Percentiles rank a stretch among this genome's conserved stretches.
Conservation (phyloP, 208 protist species). For the Herpetomonas samuelpessoai region DNA sequence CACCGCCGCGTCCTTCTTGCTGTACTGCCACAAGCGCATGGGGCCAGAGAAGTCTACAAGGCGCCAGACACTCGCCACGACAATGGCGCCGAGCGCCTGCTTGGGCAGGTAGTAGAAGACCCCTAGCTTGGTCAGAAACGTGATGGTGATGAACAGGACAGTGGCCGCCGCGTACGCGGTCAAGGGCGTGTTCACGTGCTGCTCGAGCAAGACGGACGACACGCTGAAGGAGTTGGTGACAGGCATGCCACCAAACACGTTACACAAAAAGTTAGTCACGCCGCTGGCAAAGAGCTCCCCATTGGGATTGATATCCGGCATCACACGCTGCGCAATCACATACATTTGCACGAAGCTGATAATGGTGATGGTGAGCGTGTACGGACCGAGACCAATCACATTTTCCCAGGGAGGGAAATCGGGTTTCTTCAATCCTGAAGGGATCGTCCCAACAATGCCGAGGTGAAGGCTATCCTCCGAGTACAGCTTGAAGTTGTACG, state of each 20-base stretch:
- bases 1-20: slow-evolving; percentile 45
- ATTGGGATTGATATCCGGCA: slow-evolving; percentile 50
- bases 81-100: slow-evolving; percentile 46
- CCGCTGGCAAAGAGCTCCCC: slow-evolving; percentile 48
- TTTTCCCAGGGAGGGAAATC: slow-evolving; percentile 38
- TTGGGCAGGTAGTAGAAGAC: slow-evolving; percentile 67
- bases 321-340: slow-evolving; percentile 45
- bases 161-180: slow-evolving; percentile 32
- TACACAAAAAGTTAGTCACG: slow-evolving; percentile 37
- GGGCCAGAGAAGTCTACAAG: slow-evolving; percentile 47
- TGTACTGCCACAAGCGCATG: slow-evolving; percentile 38
- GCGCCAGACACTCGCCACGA: slow-evolving; percentile 44
- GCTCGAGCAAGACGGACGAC: slow-evolving; percentile 47
- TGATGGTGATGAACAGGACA: slow-evolving; percentile 42
- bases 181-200: slow-evolving; percentile 36
- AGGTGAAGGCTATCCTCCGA: slow-evolving; percentile 15
- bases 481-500: slow-evolving; percentile 29
- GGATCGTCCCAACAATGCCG: slow-evolving; percentile 36
- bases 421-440: slow-evolving; percentile 20
- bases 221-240: slow-evolving; percentile 57
- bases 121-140: slow-evolving; percentile 37
- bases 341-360: slow-evolving; percentile 63
- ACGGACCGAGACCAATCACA: slow-evolving; percentile 40
- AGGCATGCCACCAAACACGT: slow-evolving; percentile 49
- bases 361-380: slow-evolving; percentile 54